phyloP scores from a whole-genome alignment of 768 basidiomycete species.

The Kwoniella pini region DNA sequence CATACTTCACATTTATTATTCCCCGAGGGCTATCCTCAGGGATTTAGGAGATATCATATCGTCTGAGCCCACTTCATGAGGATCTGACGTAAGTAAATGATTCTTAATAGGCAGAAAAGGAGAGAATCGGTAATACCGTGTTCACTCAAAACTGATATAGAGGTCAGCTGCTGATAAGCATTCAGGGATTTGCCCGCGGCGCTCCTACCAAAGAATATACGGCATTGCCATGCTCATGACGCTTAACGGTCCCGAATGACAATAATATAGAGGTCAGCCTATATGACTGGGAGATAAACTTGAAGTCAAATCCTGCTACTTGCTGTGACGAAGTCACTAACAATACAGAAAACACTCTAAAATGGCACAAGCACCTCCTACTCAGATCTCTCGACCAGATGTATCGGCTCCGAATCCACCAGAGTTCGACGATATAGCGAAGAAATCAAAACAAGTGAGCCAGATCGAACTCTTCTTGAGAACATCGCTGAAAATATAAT shows the following conservation, averaged over 20 bases:
- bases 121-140: too few species aligned
- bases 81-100: too few species aligned
- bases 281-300: too few species aligned
- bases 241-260: neutral
- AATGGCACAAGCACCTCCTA: neutral
- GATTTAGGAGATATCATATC: too few species aligned
- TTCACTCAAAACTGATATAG: too few species aligned
- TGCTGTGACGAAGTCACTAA: too few species aligned
- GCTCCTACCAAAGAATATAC: neutral
- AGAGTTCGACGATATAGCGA: neutral
- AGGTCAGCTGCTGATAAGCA: neutral
- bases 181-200: neutral
- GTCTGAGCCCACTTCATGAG: too few species aligned
- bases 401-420: conserved; percentile 1
- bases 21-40: too few species aligned
- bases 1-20: too few species aligned
- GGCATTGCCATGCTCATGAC: neutral
- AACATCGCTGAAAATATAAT: neutral
- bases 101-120: too few species aligned
- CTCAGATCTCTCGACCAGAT: conserved; percentile 2
- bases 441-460: conserved; percentile 1
- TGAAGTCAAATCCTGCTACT: too few species aligned
- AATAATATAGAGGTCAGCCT: too few species aligned
- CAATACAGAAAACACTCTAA: neutral
- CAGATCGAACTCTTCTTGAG: neutral